phyloP scores from a whole-genome alignment of 805 yeast species.

The Candida pini region DNA sequence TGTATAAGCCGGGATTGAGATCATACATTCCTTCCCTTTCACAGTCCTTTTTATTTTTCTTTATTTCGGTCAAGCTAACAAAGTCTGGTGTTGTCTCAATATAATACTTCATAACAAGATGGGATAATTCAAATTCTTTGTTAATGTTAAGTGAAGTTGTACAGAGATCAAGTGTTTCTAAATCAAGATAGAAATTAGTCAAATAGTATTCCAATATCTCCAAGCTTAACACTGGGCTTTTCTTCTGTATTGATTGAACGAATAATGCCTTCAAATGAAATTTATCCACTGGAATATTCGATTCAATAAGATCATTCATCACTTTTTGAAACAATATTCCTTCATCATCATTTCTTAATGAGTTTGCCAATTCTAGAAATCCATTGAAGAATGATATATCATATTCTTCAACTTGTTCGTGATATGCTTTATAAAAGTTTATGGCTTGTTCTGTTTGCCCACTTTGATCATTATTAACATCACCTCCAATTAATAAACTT shows the following conservation, averaged over 20 bases:
- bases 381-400: constrained; percentile 1
- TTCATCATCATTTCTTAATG: background rate
- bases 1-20: background rate
- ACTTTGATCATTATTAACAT: background rate
- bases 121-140: background rate
- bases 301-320: background rate
- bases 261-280: background rate
- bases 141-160: background rate
- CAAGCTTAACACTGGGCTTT: background rate
- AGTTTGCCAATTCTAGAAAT: background rate
- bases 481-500: background rate
- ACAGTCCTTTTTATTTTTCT: background rate
- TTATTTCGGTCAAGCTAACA: too few relatives aligned
- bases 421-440: background rate
- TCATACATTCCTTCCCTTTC: constrained; percentile 1
- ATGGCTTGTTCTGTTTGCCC: background rate
- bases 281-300: background rate
- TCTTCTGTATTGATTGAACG: background rate
- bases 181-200: background rate
- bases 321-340: background rate
- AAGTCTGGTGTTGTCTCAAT: background rate
- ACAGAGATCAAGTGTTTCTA: background rate
- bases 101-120: background rate
- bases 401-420: background rate
- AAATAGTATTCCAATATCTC: background rate